Evolutionary conservation across 176 grass and related monocot species (phyloP), one percentile per base, ranked within the genome.

Genomic region (Tillandsia leiboldiana): DNA sequence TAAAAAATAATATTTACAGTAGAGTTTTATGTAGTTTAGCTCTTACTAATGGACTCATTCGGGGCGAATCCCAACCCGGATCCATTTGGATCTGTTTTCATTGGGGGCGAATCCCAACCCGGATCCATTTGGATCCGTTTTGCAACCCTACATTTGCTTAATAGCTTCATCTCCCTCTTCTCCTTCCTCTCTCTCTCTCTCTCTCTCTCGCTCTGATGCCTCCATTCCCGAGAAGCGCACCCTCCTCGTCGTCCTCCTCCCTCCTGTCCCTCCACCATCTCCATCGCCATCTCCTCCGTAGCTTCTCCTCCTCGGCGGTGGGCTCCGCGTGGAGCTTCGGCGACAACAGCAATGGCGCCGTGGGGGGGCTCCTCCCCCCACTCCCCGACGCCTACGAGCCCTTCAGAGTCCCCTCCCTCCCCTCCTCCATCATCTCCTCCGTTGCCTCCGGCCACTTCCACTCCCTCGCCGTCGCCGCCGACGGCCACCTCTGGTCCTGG

Each of bases 401-500:
- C 66, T 82, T 80, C 61, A 59, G 72, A 77, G 73, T 91, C 50
- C 78, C 88, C 53, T 75, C 74, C 12, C 83, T 96, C 27, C 88
- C 85, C 7, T 73, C 83, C 65, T 76, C 77, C 54, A 28, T 88
- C 5, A 42, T 42, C 51, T 49, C 53, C 51, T 51, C 75, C 64
- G 69, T 88, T 10, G 72, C 83, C 1, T 78, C 83, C 0, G 92
- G 92, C 0, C 88, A 96, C 80, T 96, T 86, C 77, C 91, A 96
- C 85, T 96, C 92, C 48, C 88, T 96, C 51, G 88, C 88, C 2
- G 52, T 87, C 3, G 87, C 92, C 18, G 6, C 64, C 4, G 52
- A 51, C 9, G 92, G 86, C 13, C 83, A 96, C 49, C 79, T 96
- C 54, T 96, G 88, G 86, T 83, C 92, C 1, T 96, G 92, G 88